Evolutionary conservation across 768 basidiomycete genomes (phyloP).

Genomic region (Dacryopinax primogenitus): DNA sequence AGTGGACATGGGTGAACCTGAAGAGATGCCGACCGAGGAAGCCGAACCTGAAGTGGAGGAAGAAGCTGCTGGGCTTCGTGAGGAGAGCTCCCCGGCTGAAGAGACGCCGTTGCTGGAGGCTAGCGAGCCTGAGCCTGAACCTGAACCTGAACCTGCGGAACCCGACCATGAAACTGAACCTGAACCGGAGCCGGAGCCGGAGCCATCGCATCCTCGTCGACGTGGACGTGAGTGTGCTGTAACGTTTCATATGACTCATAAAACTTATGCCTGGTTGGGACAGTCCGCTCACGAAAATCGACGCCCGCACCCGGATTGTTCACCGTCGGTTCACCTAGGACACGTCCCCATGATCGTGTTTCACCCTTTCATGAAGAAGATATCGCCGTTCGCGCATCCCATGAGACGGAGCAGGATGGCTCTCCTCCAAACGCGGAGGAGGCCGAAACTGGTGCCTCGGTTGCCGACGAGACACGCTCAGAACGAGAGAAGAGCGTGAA

Average conservation of each 20-base stretch:
- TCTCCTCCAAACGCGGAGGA: neutral
- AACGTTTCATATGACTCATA: no score
- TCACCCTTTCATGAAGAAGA: conserved; percentile 6
- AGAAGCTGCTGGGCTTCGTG: neutral
- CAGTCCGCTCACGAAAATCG: conserved; percentile 1
- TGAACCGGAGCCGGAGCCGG: conserved; percentile 16
- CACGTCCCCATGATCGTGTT: conserved; percentile 7
- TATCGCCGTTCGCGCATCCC: neutral
- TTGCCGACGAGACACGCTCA: conserved; percentile 4
- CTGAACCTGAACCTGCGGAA: neutral
- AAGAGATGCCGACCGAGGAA: neutral
- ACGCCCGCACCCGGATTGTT: conserved; percentile 4
- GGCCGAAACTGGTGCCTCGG: neutral
- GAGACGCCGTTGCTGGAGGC: neutral
- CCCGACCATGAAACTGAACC: conserved; percentile 8
- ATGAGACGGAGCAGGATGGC: neutral
- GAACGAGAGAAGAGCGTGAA: conserved; percentile 9
- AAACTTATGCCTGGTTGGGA: no score
- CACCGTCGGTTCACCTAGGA: conserved; percentile 4
- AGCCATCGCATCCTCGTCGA: conserved; percentile 15
- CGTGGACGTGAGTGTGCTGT: neutral
- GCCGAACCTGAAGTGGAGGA: conserved; percentile 1
- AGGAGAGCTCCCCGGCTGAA: neutral
- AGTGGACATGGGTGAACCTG: neutral
- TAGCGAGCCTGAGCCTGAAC: neutral